Percentiles rank a stretch among this genome's conserved stretches.
Conservation (phyloP, 768 basidiomycete genomes). For the Hygrophorus pudorinus region DNA sequence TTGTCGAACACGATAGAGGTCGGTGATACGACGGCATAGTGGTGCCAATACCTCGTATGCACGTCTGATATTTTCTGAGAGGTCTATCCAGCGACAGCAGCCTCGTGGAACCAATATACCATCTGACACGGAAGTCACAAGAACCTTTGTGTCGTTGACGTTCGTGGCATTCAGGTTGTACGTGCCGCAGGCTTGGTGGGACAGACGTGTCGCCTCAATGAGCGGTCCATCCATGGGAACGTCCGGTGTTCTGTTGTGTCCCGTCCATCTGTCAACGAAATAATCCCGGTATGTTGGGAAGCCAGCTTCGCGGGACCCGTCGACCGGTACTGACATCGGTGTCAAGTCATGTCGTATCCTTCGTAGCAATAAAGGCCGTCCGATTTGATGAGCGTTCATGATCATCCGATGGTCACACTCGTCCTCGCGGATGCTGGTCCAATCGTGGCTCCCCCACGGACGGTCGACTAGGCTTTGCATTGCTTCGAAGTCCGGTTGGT, state of each 20-base stretch:
- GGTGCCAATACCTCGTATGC: constrained; percentile 54
- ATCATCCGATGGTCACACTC: constrained; percentile 44
- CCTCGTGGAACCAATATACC: constrained; percentile 28
- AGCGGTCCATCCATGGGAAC: constrained; percentile 52
- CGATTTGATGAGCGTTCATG: constrained; percentile 43
- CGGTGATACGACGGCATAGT: constrained; percentile 56
- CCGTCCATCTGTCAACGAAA: constrained; percentile 44
- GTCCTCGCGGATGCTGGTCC: constrained; percentile 40
- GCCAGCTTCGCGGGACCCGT: constrained; percentile 37
- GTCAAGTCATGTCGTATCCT: constrained; percentile 56
- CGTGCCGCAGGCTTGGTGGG: constrained; percentile 29
- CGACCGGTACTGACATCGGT: constrained; percentile 46
- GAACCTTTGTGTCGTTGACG: constrained; percentile 5
- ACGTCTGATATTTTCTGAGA: constrained; percentile 39
- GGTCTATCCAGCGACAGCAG: constrained; percentile 43
- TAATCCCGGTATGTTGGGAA: constrained; percentile 50
- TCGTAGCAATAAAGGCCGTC: constrained; percentile 46
- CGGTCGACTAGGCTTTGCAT: constrained; percentile 41
- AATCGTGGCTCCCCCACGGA: constrained; percentile 43
- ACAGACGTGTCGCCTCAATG: constrained; percentile 40
- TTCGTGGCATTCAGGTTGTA: constrained; percentile 21
- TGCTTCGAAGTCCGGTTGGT: constrained; percentile 45
- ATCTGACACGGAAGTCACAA: constrained; percentile 13
- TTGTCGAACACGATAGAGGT: constrained; percentile 47
- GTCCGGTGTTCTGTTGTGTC: constrained; percentile 30